These are phyloP conservation scores for Bacidia rubella DNA, from an alignment of 495 filamentous ascomycete species.

Conservation along the genomic window DNA sequence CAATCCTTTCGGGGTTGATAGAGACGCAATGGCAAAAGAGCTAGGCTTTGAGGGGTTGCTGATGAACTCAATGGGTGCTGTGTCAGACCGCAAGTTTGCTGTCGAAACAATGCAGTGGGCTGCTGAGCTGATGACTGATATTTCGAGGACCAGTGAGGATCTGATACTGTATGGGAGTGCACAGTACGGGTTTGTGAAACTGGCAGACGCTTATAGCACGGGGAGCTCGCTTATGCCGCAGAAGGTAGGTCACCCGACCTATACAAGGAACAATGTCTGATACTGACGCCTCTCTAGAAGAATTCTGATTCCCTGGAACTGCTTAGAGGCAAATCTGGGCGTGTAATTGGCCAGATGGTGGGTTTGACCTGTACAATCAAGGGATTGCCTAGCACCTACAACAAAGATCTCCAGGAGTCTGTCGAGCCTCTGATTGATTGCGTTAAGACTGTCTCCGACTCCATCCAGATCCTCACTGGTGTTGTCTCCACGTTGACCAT, in stretches of 20 bases:
- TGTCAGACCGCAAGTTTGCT: conserved; percentile 80
- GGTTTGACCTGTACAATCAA: conserved; percentile 83
- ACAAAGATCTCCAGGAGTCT: conserved; percentile 89
- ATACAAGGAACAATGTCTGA: conserved; percentile 33
- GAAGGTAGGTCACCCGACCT: conserved; percentile 30
- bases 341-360: conserved; percentile 77
- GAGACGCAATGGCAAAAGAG: conserved; percentile 76
- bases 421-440: conserved; percentile 80
- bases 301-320: conserved; percentile 76
- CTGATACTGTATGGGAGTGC: conserved; percentile 59
- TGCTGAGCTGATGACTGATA: conserved; percentile 69
- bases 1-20: conserved; percentile 81
- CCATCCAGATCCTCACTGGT: conserved; percentile 75
- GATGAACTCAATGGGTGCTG: conserved; percentile 72
- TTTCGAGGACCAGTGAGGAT: conserved; percentile 74
- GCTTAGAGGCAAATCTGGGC: conserved; percentile 72
- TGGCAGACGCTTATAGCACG: conserved; percentile 64
- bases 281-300: conserved; percentile 18
- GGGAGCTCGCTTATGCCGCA: conserved; percentile 73
- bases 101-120: conserved; percentile 88
- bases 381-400: conserved; percentile 80
- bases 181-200: conserved; percentile 58
- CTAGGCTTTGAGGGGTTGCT: conserved; percentile 74
- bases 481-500: conserved; percentile 52
- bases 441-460: conserved; percentile 75